A percentile compares a stretch with the other conserved stretches of the same genome.
Conservation (phyloP, 257 asterid genomes). For the Linderniella brevidens region DNA sequence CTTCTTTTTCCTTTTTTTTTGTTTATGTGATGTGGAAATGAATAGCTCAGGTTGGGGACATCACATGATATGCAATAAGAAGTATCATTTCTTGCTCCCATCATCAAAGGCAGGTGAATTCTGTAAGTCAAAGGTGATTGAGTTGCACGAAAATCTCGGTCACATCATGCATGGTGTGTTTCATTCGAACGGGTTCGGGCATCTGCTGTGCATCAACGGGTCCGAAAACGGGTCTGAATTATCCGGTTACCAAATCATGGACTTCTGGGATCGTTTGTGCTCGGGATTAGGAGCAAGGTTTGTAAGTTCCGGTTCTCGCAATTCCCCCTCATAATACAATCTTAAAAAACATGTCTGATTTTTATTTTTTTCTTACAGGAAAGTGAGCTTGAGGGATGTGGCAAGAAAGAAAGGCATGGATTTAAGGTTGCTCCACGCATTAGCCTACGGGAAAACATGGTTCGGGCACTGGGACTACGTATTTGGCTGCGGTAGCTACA, state of each 20-base stretch:
- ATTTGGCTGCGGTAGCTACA: slow-evolving; percentile 60
- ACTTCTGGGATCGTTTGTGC: slow-evolving; percentile 91
- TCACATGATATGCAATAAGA: slow-evolving; percentile 82
- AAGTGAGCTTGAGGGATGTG: slow-evolving; percentile 70
- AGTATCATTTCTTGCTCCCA: slow-evolving; percentile 78
- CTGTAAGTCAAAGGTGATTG: slow-evolving; percentile 42
- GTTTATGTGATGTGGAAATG: slow-evolving; percentile 11
- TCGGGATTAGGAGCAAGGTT: slow-evolving; percentile 72
- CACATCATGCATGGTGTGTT: slow-evolving; percentile 81
- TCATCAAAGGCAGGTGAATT: slow-evolving; percentile 22
- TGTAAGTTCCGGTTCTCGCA: not conserved
- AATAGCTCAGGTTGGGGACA: slow-evolving; percentile 81
- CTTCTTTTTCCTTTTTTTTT: slow-evolving; percentile 1
- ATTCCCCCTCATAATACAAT: not conserved
- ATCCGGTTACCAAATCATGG: slow-evolving; percentile 77
- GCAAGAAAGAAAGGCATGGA: slow-evolving; percentile 76
- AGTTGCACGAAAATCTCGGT: slow-evolving; percentile 25
- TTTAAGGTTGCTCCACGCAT: slow-evolving; percentile 47
- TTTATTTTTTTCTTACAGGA: slow-evolving; percentile 23
- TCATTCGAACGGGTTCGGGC: slow-evolving; percentile 91
- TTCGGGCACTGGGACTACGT: slow-evolving; percentile 74
- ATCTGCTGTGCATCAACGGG: slow-evolving; percentile 74
- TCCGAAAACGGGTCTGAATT: slow-evolving; percentile 44
- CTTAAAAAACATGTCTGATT: not conserved
- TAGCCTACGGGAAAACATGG: slow-evolving; percentile 80